Evolutionary conservation across 495 filamentous ascomycete genomes (phyloP), one percentile per base, ranked within the genome.

Genomic region (Penicillium paradoxum): DNA sequence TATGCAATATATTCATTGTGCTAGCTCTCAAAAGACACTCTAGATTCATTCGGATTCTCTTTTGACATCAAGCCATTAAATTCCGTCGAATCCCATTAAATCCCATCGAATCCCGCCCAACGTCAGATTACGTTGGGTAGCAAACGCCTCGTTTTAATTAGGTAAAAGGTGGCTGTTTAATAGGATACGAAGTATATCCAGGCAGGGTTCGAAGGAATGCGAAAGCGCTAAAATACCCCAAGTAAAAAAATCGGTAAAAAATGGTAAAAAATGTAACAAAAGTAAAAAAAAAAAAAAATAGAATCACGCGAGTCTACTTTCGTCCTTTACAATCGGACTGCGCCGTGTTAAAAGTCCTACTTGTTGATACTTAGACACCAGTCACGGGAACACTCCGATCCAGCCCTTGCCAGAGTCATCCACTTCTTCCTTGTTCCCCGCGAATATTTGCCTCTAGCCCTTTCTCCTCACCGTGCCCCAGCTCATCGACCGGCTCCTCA

Each of bases 321-420:
- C 19, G 43, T 42, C 33, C 48, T 41, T 21, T 53, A 33, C 44
- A 65, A 65, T 61, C 50, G 51, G 60, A 24, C 57, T 54, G 45
- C 17, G 39, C 32, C 43, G 25, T 45, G 51, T 62, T 64, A 39
- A 30, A 62, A 43, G 56, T 53, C 29, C n/a, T 50, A 46, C 18
- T 54, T 53, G 32, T 49, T 40, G 50, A 45, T 57, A 49, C 46
- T 58, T 51, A 41, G 51, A 55, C 56, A n/a, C 24, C 34, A 66
- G 63, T 66, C 63, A 66, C 63, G 63, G 63, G 63, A 66, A 66
- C 63, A 59, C 52, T 55, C 56, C 57, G 52, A 57, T 58, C 43
- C 32, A 44, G 30, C 44, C 32, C 17, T 29, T n/a, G 22, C 39
- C n/a, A 40, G 44, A 47, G 24, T 56, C 50, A 48, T 57, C 33